A percentile compares a stretch with the other conserved stretches of the same genome.
Conservation (phyloP, 257 asterid genomes). For the Primulina huaijiensis region DNA sequence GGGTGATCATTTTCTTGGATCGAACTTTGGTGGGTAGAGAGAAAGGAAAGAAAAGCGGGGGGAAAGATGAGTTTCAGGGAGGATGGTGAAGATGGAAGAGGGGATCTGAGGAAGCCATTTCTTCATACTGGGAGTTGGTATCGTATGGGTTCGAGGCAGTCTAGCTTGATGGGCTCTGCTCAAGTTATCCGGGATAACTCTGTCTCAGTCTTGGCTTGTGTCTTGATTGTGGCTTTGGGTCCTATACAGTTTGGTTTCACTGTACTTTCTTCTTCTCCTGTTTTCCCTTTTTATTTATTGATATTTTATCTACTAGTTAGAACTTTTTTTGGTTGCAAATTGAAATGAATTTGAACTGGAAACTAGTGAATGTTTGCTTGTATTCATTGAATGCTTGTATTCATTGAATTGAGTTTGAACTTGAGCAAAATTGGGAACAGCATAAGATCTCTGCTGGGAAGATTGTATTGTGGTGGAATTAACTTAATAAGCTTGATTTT, state of each 20-base stretch:
- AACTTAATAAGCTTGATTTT: constrained; percentile 6
- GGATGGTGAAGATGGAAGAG: constrained; percentile 62
- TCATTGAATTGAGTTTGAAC: neutral
- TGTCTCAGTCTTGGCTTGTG: constrained; percentile 58
- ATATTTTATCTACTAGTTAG: neutral
- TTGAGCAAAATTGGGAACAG: neutral
- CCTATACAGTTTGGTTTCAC: constrained; percentile 72
- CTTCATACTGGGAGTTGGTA: constrained; percentile 71
- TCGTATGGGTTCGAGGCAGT: constrained; percentile 62
- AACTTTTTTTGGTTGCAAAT: constrained; percentile 21
- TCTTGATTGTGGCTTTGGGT: constrained; percentile 62
- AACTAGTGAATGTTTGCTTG: constrained; percentile 12
- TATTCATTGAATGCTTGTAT: neutral
- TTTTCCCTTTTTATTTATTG: constrained; percentile 5
- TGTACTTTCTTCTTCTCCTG: constrained; percentile 31
- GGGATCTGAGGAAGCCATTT: constrained; percentile 59
- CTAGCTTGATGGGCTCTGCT: constrained; percentile 57
- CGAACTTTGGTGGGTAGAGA: neutral
- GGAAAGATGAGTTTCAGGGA: constrained; percentile 79
- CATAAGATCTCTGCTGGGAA: neutral
- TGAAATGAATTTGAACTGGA: constrained; percentile 11
- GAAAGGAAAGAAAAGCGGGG: neutral
- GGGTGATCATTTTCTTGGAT: constrained; percentile 7
- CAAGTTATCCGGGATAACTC: constrained; percentile 48
- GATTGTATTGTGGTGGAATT: constrained; percentile 1